Conservation (phyloP, 768 basidiomycete genomes). For the Hygrocybe coccinea region DNA sequence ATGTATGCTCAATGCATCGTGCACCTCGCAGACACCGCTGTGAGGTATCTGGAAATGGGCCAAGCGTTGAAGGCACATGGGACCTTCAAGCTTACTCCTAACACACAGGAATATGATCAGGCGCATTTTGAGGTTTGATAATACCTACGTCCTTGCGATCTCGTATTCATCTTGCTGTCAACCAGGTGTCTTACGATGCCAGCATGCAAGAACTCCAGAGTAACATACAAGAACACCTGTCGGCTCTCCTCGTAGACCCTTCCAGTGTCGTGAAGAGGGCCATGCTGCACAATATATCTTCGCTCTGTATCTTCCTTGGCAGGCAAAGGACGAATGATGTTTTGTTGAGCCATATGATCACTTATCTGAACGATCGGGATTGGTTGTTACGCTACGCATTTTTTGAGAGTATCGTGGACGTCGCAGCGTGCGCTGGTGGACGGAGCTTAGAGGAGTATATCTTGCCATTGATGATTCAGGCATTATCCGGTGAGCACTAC, state of each 20-base stretch:
- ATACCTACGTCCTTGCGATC: background rate
- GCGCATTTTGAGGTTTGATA: conserved; percentile 70
- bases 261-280: conserved; percentile 90
- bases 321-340: conserved; percentile 93
- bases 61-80: conserved; percentile 86
- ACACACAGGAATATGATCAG: conserved; percentile 69
- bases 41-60: conserved; percentile 88
- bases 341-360: conserved; percentile 83
- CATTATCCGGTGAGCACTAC: conserved; percentile 68
- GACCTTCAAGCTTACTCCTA: conserved; percentile 56
- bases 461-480: conserved; percentile 93
- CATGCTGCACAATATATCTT: conserved; percentile 78
- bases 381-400: conserved; percentile 90
- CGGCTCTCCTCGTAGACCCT: conserved; percentile 80
- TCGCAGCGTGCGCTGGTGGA: conserved; percentile 90
- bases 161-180: background rate
- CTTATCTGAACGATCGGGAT: conserved; percentile 84
- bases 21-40: conserved; percentile 78
- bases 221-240: conserved; percentile 82
- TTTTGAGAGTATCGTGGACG: conserved; percentile 93
- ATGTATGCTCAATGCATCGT: conserved; percentile 82
- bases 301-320: conserved; percentile 90
- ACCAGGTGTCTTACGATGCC: conserved; percentile 84
- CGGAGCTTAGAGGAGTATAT: conserved; percentile 94
- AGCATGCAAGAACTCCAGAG: conserved; percentile 81